Evolutionary conservation across 2,329 filamentous ascomycete genomes (phyloP).

Genomic region (Aphanocladium album): DNA sequence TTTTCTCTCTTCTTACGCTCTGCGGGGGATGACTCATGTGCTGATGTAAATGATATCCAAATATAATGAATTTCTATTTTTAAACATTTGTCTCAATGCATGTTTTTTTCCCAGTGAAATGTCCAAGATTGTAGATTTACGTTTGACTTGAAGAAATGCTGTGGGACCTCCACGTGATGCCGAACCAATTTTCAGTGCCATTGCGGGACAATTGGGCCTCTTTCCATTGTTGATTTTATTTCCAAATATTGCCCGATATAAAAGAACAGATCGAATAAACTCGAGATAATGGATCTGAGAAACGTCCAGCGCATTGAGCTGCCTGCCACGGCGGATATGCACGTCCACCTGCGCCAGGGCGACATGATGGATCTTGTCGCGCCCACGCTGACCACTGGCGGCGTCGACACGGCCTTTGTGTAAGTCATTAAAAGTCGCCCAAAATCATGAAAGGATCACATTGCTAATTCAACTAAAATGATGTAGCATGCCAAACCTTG

Average conservation of each 20-base stretch:
- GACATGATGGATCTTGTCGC: constrained; percentile 55
- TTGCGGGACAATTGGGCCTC: neutral
- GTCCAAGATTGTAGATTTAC: neutral
- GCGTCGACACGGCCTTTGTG: constrained; percentile 59
- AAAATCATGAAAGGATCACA: neutral
- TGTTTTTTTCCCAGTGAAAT: neutral
- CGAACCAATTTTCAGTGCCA: constrained; percentile 6
- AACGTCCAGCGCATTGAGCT: constrained; percentile 42
- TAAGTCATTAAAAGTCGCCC: neutral
- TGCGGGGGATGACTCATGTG: neutral
- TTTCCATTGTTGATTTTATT: too few species aligned
- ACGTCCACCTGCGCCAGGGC: constrained; percentile 67
- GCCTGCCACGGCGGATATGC: constrained; percentile 61
- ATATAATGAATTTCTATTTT: neutral
- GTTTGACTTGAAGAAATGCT: neutral
- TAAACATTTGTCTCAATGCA: neutral
- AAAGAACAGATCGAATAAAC: neutral
- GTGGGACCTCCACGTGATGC: constrained; percentile 8
- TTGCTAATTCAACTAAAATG: neutral
- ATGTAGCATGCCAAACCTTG: constrained; percentile 54
- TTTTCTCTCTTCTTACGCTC: neutral
- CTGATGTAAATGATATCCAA: constrained; percentile 5
- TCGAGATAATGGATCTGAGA: constrained; percentile 31
- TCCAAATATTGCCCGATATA: neutral
- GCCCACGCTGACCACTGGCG: constrained; percentile 51